phyloP scores from a whole-genome alignment of 2,329 filamentous ascomycete species.

The Penicillium sclerotigenum region DNA sequence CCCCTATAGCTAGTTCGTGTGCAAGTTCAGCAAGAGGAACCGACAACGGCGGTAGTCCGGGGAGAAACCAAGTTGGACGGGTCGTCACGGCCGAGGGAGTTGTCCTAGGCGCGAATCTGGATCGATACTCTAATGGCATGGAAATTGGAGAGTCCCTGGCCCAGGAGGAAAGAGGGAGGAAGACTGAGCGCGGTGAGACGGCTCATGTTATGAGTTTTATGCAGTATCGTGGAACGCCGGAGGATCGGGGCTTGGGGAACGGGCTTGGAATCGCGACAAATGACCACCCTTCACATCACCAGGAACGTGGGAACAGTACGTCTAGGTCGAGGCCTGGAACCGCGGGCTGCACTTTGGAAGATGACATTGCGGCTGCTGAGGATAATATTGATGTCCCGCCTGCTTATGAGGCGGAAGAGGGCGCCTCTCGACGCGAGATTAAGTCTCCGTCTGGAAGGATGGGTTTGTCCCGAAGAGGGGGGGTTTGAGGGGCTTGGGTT shows the following conservation, averaged over 20 bases:
- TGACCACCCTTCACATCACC: background rate
- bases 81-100: slow-evolving; percentile 30
- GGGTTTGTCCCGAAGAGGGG: background rate
- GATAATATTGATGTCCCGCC: slow-evolving; percentile 8
- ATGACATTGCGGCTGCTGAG: background rate
- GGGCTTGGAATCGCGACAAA: background rate
- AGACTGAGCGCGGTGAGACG: background rate
- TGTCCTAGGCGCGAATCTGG: slow-evolving; percentile 27
- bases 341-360: background rate
- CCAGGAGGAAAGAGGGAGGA: background rate
- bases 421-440: background rate
- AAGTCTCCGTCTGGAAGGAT: slow-evolving; percentile 15
- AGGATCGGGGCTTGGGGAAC: background rate
- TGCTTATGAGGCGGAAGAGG: slow-evolving; percentile 13
- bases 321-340: background rate
- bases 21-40: background rate
- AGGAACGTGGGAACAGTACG: background rate
- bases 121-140: slow-evolving; percentile 11
- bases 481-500: background rate
- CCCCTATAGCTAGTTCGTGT: background rate
- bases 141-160: background rate
- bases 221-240: slow-evolving; percentile 14
- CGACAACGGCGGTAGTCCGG: background rate
- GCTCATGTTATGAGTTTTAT: slow-evolving; percentile 31
- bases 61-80: background rate